Conservation (phyloP, 352 stramenopile species). For the Phytophthora pini region DNA sequence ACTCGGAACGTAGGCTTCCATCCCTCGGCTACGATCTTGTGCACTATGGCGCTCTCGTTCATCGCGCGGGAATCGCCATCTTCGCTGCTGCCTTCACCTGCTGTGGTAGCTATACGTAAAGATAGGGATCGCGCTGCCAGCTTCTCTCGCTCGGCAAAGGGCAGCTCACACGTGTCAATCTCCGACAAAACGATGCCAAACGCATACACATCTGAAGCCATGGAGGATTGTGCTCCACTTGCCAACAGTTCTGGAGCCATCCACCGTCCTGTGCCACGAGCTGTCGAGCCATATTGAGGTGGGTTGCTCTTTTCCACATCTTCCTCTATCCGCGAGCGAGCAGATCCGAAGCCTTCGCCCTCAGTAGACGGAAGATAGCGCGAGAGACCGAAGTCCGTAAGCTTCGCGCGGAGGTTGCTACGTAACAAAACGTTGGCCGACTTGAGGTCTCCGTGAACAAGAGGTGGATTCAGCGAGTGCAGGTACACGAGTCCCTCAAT, state of each 20-base stretch:
- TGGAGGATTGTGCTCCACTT: slow-evolving; percentile 65
- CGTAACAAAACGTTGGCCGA: slow-evolving; percentile 48
- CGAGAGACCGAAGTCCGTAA: slow-evolving; percentile 54
- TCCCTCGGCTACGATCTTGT: slow-evolving; percentile 54
- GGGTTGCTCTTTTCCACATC: not conserved
- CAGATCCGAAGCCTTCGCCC: slow-evolving; percentile 10
- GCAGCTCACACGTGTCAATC: slow-evolving; percentile 73
- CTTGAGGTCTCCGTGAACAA: slow-evolving; percentile 54
- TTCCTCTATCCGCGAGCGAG: not conserved
- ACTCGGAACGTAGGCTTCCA: slow-evolving; percentile 59
- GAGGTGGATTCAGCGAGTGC: slow-evolving; percentile 44
- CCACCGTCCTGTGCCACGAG: slow-evolving; percentile 73
- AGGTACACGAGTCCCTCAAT: slow-evolving; percentile 58
- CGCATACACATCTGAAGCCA: slow-evolving; percentile 89
- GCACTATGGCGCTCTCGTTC: slow-evolving; percentile 53
- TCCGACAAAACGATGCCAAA: slow-evolving; percentile 86
- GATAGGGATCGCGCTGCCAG: slow-evolving; percentile 8
- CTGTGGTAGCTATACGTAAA: slow-evolving; percentile 5
- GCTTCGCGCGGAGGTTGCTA: slow-evolving; percentile 42
- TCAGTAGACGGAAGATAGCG: slow-evolving; percentile 28
- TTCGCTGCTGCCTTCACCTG: slow-evolving; percentile 31
- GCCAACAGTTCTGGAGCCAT: slow-evolving; percentile 87
- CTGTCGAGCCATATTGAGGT: slow-evolving; percentile 23
- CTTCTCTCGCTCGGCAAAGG: slow-evolving; percentile 54
- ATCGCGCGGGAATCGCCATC: slow-evolving; percentile 18